Evolutionary conservation across 2,329 filamentous ascomycete species (phyloP).

Genomic region (Microsporum ferrugineum): DNA sequence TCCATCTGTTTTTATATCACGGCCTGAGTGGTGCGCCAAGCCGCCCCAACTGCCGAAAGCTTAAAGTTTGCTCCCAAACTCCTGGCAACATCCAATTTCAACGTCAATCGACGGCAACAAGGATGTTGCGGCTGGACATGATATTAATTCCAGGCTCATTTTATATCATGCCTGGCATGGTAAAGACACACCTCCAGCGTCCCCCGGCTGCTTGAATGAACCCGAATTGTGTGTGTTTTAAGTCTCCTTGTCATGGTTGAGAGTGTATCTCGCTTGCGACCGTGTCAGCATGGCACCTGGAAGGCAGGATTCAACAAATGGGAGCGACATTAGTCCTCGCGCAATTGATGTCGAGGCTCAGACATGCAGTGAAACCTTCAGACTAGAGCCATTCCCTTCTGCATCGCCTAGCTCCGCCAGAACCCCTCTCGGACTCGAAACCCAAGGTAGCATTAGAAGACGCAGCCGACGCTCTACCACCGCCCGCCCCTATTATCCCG

Average conservation of each 20-base stretch:
- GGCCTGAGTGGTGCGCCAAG: neutral
- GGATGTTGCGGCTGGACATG: neutral
- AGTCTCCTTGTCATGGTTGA: neutral
- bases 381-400: neutral
- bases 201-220: neutral
- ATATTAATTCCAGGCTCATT: neutral
- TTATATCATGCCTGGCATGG: neutral
- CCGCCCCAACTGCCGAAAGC: neutral
- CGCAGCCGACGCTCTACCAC: constrained; percentile 31
- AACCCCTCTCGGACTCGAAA: neutral
- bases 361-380: constrained; percentile 5
- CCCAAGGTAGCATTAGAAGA: constrained; percentile 24
- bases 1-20: no score
- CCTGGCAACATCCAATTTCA: neutral
- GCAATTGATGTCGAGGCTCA: constrained; percentile 29
- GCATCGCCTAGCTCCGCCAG: constrained; percentile 17
- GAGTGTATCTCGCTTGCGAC: neutral
- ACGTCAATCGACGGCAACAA: neutral
- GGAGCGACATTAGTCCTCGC: constrained; percentile 15
- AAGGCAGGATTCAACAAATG: neutral
- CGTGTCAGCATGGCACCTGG: neutral
- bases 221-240: neutral
- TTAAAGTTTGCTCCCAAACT: neutral
- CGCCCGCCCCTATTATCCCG: constrained; percentile 31
- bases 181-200: neutral